phyloP scores from a whole-genome alignment of 495 filamentous ascomycete species.

The Aspergillus conjunctus region DNA sequence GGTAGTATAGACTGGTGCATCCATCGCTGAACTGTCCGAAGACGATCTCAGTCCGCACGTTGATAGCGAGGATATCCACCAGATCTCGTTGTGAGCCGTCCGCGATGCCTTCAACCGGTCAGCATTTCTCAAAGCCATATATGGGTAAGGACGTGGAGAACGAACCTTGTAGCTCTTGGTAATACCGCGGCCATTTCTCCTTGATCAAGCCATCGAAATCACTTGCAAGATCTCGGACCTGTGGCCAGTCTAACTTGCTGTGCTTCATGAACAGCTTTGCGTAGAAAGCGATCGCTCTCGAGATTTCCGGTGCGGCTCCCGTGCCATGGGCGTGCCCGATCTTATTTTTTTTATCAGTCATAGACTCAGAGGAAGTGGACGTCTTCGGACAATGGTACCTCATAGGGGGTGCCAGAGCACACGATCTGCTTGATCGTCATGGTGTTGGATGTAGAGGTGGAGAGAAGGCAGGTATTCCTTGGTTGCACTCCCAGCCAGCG shows the following conservation, averaged over 20 bases:
- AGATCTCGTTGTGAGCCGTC: slow-evolving; percentile 56
- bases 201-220: slow-evolving; percentile 14
- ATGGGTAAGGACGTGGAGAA: not conserved
- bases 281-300: slow-evolving; percentile 3
- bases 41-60: slow-evolving; percentile 68
- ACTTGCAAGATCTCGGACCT: slow-evolving; percentile 3
- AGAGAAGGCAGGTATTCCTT: not conserved
- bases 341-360: not conserved
- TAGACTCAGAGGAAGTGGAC: not conserved
- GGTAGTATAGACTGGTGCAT: slow-evolving; percentile 63
- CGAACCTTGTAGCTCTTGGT: slow-evolving; percentile 11
- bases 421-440: slow-evolving; percentile 15
- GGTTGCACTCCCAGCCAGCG: not conserved
- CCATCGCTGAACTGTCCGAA: slow-evolving; percentile 66
- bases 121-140: not conserved
- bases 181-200: slow-evolving; percentile 12
- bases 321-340: slow-evolving; percentile 8
- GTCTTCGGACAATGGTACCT: not conserved
- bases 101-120: slow-evolving; percentile 49
- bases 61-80: slow-evolving; percentile 64
- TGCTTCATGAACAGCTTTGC: slow-evolving; percentile 11
- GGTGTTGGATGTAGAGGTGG: not conserved
- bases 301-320: not conserved
- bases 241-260: slow-evolving; percentile 13
- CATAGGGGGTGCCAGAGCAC: slow-evolving; percentile 17